Evolutionary conservation across 2,329 filamentous ascomycete genomes (phyloP).

Genomic region (Beauveria sp.): DNA sequence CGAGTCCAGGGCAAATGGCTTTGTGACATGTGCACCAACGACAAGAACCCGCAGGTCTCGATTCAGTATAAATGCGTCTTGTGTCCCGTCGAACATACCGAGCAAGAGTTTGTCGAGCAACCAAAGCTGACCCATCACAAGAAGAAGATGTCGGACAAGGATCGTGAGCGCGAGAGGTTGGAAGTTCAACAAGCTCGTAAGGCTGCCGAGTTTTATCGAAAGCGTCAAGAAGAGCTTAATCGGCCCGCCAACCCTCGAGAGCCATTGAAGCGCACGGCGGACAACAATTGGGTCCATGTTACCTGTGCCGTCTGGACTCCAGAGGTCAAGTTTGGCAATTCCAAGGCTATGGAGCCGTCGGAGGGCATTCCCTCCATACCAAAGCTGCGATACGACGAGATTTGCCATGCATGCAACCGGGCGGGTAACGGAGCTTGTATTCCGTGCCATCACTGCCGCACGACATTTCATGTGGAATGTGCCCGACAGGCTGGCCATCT

Average conservation of each 20-base stretch:
- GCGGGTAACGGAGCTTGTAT: slow-evolving; percentile 66
- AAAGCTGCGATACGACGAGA: slow-evolving; percentile 61
- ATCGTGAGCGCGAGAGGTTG: slow-evolving; percentile 76
- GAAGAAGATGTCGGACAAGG: slow-evolving; percentile 86
- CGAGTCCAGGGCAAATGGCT: slow-evolving; percentile 74
- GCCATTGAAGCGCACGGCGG: slow-evolving; percentile 83
- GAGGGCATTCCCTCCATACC: slow-evolving; percentile 86
- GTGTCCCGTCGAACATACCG: slow-evolving; percentile 75
- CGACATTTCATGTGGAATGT: slow-evolving; percentile 74
- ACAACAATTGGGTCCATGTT: slow-evolving; percentile 98
- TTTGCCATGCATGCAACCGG: slow-evolving; percentile 78
- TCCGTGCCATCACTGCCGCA: slow-evolving; percentile 67
- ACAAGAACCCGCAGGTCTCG: slow-evolving; percentile 86
- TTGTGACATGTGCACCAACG: slow-evolving; percentile 93
- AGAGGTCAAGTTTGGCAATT: slow-evolving; percentile 87
- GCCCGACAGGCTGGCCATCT: slow-evolving; percentile 75
- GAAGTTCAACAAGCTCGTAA: slow-evolving; percentile 79
- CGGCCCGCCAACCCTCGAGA: slow-evolving; percentile 80
- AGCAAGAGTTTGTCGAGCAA: slow-evolving; percentile 78
- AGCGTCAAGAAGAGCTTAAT: slow-evolving; percentile 75
- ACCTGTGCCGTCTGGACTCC: slow-evolving; percentile 86
- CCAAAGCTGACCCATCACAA: slow-evolving; percentile 45
- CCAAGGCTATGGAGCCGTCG: slow-evolving; percentile 71
- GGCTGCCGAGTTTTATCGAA: slow-evolving; percentile 73
- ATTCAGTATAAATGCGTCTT: slow-evolving; percentile 90